Conservation (phyloP, 2,329 filamentous ascomycete species). For the Aschersonia sp. region DNA sequence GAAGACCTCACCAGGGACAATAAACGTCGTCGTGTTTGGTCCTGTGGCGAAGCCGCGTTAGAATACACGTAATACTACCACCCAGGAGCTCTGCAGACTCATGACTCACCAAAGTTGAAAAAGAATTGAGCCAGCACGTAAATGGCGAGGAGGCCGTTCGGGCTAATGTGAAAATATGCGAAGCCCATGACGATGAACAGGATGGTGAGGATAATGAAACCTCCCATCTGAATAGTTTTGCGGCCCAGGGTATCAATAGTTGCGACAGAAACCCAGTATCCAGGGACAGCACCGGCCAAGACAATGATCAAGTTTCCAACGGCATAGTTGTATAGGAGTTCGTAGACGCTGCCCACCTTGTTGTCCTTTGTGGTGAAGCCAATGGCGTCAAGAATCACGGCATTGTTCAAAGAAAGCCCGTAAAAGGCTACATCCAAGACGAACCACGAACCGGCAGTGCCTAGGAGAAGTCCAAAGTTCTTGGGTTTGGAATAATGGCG, state of each 20-base stretch:
- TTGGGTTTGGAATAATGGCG: conserved; percentile 56
- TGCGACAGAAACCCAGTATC: conserved; percentile 69
- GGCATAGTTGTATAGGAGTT: conserved; percentile 58
- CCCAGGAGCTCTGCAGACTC: not conserved
- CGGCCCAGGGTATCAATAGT: conserved; percentile 61
- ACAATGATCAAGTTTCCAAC: conserved; percentile 69
- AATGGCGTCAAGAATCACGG: conserved; percentile 55
- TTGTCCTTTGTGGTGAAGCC: conserved; percentile 42
- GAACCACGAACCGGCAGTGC: conserved; percentile 79
- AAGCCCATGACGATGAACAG: conserved; percentile 51
- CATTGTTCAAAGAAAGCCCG: conserved; percentile 62
- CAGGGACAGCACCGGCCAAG: conserved; percentile 64
- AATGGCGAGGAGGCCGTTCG: conserved; percentile 38
- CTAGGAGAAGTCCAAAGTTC: conserved; percentile 57
- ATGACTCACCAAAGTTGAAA: conserved; percentile 34
- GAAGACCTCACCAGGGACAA: conserved; percentile 42
- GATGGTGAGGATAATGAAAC: conserved; percentile 45
- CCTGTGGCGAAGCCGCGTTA: conserved; percentile 9
- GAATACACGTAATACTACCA: not conserved
- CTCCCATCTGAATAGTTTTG: conserved; percentile 59
- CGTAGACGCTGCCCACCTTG: conserved; percentile 40
- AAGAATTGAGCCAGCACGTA: conserved; percentile 44
- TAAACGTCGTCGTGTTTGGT: conserved; percentile 42
- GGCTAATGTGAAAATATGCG: conserved; percentile 37
- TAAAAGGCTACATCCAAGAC: conserved; percentile 51